phyloP scores from a whole-genome alignment of 768 basidiomycete genomes.

The Collybiopsis luxurians region DNA sequence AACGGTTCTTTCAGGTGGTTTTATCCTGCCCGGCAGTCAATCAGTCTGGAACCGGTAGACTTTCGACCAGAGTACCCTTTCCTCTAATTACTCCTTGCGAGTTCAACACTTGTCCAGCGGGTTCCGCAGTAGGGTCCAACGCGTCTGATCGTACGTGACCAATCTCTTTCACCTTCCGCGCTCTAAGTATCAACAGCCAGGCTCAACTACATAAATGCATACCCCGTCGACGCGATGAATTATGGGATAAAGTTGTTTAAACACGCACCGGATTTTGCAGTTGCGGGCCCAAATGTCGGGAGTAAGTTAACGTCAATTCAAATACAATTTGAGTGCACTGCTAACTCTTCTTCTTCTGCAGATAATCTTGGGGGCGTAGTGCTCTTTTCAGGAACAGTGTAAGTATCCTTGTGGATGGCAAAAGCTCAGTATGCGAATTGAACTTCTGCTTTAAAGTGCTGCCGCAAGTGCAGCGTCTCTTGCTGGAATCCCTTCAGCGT shows the following conservation, averaged over 20 bases:
- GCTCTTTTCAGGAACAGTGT: conserved; percentile 40
- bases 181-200: conserved; percentile 19
- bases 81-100: conserved; percentile 33
- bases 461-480: conserved; percentile 47
- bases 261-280: conserved; percentile 39
- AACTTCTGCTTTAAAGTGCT: conserved; percentile 40
- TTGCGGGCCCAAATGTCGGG: conserved; percentile 46
- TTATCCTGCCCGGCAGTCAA: conserved; percentile 46
- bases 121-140: conserved; percentile 40
- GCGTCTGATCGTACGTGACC: conserved; percentile 22
- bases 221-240: conserved; percentile 32
- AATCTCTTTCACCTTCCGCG: background rate
- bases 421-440: too few relatives aligned
- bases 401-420: too few relatives aligned
- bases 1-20: conserved; percentile 27
- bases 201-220: conserved; percentile 35
- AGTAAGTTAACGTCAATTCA: conserved; percentile 25
- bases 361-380: conserved; percentile 28
- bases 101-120: conserved; percentile 37
- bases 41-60: conserved; percentile 44
- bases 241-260: conserved; percentile 42
- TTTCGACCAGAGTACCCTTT: conserved; percentile 26
- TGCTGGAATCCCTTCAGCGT: conserved; percentile 48
- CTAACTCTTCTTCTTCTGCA: too few relatives aligned
- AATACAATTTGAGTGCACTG: too few relatives aligned